Evolutionary conservation across 148 eudicot species (phyloP).

Genomic region (Agrostemma githago): DNA sequence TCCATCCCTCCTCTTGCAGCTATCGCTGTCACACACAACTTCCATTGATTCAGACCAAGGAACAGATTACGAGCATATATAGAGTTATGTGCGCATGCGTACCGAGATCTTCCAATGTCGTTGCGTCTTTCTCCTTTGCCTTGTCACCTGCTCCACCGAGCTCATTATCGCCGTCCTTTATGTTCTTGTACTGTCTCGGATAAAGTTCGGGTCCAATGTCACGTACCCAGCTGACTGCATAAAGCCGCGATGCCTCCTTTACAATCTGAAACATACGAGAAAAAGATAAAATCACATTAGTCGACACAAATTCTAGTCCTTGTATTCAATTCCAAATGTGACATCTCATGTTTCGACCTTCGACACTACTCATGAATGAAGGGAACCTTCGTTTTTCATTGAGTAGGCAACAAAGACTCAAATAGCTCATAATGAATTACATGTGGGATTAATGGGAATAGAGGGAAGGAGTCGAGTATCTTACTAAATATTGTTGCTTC

Average conservation of each 20-base stretch:
- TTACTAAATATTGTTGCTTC: slow-evolving; percentile 65
- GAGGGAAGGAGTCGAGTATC: slow-evolving; percentile 20
- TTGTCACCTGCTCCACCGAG: slow-evolving; percentile 29
- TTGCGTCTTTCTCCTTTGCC: slow-evolving; percentile 51
- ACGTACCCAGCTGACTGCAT: slow-evolving; percentile 87
- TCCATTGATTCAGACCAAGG: not conserved
- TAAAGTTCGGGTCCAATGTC: slow-evolving; percentile 94
- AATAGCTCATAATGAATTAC: too few species aligned
- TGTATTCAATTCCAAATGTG: too few species aligned
- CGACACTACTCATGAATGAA: too few species aligned
- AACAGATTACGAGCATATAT: not conserved
- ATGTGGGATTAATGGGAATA: too few species aligned
- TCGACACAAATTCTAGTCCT: not conserved
- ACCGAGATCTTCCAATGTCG: slow-evolving; percentile 87
- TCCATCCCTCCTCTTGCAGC: slow-evolving; percentile 99
- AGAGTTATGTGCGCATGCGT: not conserved
- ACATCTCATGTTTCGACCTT: too few species aligned
- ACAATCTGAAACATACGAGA: slow-evolving; percentile 39
- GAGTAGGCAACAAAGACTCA: not conserved
- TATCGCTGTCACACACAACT: slow-evolving; percentile 38
- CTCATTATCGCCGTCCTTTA: slow-evolving; percentile 32
- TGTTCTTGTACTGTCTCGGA: slow-evolving; percentile 63
- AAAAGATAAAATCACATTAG: not conserved
- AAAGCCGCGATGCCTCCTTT: slow-evolving; percentile 77
- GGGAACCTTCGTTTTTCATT: too few species aligned